These are phyloP conservation scores for Diutina sp. DNA, from an alignment of 1,139 yeast species.

Conservation along the genomic window DNA sequence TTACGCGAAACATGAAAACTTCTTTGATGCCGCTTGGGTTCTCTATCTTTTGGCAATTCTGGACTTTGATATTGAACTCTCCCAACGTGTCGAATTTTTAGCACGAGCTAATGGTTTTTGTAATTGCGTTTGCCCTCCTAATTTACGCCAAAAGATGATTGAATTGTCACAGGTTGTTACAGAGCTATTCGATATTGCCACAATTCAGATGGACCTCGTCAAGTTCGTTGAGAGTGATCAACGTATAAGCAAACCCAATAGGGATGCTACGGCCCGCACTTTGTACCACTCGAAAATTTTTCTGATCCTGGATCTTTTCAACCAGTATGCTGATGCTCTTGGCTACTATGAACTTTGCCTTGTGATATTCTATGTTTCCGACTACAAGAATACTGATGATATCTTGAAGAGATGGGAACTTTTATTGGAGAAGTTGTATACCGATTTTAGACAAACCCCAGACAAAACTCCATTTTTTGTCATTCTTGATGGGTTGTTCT, in stretches of 20 bases:
- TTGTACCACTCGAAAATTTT: conserved; percentile 52
- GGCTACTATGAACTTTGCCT: conserved; percentile 79
- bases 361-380: conserved; percentile 69
- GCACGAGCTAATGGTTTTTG: conserved; percentile 93
- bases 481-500: conserved; percentile 24
- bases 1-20: conserved; percentile 71
- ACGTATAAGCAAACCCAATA: conserved; percentile 36
- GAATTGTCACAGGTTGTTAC: conserved; percentile 58
- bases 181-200: conserved; percentile 79
- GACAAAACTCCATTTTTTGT: conserved; percentile 28
- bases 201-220: conserved; percentile 74
- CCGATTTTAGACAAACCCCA: conserved; percentile 18
- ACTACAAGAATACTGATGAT: conserved; percentile 63
- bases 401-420: conserved; percentile 62
- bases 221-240: conserved; percentile 45
- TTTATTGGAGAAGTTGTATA: conserved; percentile 35
- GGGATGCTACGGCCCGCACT: conserved; percentile 22
- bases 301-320: conserved; percentile 68
- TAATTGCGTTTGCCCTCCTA: conserved; percentile 73
- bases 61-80: conserved; percentile 54
- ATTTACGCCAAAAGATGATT: conserved; percentile 62
- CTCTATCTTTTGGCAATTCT: conserved; percentile 64
- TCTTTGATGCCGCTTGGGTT: conserved; percentile 73
- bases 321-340: conserved; percentile 76
- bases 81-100: conserved; percentile 73